Conservation (phyloP, 1,139 yeast genomes). For the Geotrichum candidum region DNA sequence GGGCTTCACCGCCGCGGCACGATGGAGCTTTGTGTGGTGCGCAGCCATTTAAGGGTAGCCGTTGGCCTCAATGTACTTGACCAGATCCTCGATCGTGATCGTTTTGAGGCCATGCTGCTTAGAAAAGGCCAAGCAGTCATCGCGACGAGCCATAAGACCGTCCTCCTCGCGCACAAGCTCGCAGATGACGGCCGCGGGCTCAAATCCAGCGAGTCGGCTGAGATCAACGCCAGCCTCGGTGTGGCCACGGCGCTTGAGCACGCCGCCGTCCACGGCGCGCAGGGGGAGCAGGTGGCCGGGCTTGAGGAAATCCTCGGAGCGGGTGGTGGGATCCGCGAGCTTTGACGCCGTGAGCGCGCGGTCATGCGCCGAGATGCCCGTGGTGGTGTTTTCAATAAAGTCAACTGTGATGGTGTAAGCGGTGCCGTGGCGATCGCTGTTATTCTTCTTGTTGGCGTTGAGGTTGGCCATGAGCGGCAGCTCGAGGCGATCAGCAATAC, state of each 20-base stretch:
- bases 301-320: conserved; percentile 63
- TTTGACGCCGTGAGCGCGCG: conserved; percentile 75
- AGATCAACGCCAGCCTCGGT: conserved; percentile 96
- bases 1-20: too few relatives aligned
- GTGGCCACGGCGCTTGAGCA: conserved; percentile 83
- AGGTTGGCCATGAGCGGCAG: conserved; percentile 70
- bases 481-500: conserved; percentile 70
- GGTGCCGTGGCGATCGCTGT: conserved; percentile 80
- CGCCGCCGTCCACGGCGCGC: conserved; percentile 83
- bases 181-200: conserved; percentile 88
- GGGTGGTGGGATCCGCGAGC: conserved; percentile 56
- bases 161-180: conserved; percentile 91
- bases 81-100: conserved; percentile 75
- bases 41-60: not conserved
- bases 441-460: conserved; percentile 7
- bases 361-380: conserved; percentile 94
- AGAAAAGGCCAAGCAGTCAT: conserved; percentile 74
- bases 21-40: too few relatives aligned
- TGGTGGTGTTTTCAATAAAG: conserved; percentile 74
- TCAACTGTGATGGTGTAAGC: conserved; percentile 95
- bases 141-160: conserved; percentile 92
- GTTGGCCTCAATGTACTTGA: conserved; percentile 42
- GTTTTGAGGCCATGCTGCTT: conserved; percentile 58
- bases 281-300: conserved; percentile 95
- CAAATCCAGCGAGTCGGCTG: conserved; percentile 66